These are phyloP conservation scores for Aspergillus bertholletiae DNA, from an alignment of 495 filamentous ascomycete species.

Conservation along the genomic window DNA sequence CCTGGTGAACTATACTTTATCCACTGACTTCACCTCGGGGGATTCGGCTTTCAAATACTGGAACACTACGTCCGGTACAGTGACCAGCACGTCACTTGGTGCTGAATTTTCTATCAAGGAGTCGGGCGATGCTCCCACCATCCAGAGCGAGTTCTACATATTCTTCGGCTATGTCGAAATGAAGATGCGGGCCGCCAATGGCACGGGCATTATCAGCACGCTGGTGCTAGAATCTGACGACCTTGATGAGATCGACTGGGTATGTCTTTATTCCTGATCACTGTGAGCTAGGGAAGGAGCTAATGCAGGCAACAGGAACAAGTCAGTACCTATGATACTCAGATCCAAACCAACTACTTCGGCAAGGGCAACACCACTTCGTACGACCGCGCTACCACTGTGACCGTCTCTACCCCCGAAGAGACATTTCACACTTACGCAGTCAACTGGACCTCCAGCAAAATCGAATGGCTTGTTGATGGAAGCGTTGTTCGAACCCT, in stretches of 20 bases:
- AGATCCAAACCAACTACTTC: slow-evolving; percentile 91
- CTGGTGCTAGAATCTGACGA: slow-evolving; percentile 83
- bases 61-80: slow-evolving; percentile 55
- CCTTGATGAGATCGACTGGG: slow-evolving; percentile 93
- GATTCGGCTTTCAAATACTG: slow-evolving; percentile 49
- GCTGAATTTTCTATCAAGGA: slow-evolving; percentile 70
- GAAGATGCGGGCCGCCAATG: slow-evolving; percentile 65
- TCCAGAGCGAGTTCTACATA: slow-evolving; percentile 71
- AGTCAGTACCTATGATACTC: slow-evolving; percentile 27
- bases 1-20: slow-evolving; percentile 51
- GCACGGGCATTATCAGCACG: slow-evolving; percentile 73
- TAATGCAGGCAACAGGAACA: slow-evolving; percentile 12
- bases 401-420: slow-evolving; percentile 58
- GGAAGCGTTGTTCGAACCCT: slow-evolving; percentile 70
- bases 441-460: slow-evolving; percentile 73
- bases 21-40: slow-evolving; percentile 63
- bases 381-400: slow-evolving; percentile 69
- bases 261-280: slow-evolving; percentile 38
- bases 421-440: slow-evolving; percentile 74
- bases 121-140: slow-evolving; percentile 69
- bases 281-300: background rate
- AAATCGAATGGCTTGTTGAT: slow-evolving; percentile 76
- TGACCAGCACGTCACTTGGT: slow-evolving; percentile 49
- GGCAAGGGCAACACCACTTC: slow-evolving; percentile 78
- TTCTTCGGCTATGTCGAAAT: slow-evolving; percentile 73